A percentile compares a stretch with the other conserved stretches of the same genome.
phyloP scores from a whole-genome alignment of 345 rosid genomes.

The Trapa bicornis region DNA sequence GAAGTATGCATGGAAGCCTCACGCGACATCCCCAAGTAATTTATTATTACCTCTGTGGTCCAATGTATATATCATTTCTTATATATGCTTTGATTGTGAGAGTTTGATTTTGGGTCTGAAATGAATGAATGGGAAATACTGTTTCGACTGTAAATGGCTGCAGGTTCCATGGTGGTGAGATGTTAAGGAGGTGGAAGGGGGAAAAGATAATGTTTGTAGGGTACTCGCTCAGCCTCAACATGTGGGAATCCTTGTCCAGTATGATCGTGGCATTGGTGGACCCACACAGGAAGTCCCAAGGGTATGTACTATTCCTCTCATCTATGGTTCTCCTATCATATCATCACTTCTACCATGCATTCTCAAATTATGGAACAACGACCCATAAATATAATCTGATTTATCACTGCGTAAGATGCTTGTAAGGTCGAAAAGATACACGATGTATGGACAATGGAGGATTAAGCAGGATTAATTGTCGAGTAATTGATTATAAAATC shows the following conservation, averaged over 20 bases:
- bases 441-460: background rate
- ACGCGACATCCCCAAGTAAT: slow-evolving; percentile 56
- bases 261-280: slow-evolving; percentile 99
- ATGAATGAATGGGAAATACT: too few relatives aligned
- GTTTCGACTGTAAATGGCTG: too few relatives aligned
- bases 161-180: slow-evolving; percentile 69
- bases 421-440: too few relatives aligned
- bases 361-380: too few relatives aligned
- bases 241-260: slow-evolving; percentile 92
- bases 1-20: slow-evolving; percentile 77
- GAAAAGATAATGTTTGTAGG: slow-evolving; percentile 95
- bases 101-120: too few relatives aligned
- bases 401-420: too few relatives aligned
- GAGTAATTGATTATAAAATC: background rate
- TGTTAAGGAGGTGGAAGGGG: slow-evolving; percentile 61
- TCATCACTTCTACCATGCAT: too few relatives aligned
- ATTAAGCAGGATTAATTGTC: background rate
- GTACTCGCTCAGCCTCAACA: slow-evolving; percentile 93
- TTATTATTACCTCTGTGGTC: background rate
- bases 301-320: slow-evolving; percentile 19
- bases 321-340: background rate
- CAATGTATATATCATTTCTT: too few relatives aligned
- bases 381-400: too few relatives aligned
- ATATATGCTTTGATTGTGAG: too few relatives aligned
- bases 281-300: slow-evolving; percentile 54